These are phyloP conservation scores for Hyphodiscus sp. DNA, from an alignment of 2,329 filamentous ascomycete species.

Conservation along the genomic window DNA sequence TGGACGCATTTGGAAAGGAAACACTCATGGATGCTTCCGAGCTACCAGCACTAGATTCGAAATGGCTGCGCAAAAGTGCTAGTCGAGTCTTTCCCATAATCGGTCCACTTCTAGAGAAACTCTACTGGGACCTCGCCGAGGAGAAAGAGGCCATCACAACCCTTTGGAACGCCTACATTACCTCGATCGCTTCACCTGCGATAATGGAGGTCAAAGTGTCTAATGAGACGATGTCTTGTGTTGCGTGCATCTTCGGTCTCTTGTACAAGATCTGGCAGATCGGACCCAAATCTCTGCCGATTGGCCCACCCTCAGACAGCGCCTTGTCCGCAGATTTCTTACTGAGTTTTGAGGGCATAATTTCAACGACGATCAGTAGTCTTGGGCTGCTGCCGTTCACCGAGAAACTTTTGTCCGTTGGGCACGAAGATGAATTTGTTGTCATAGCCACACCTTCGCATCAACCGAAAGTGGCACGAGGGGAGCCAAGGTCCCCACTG, in stretches of 20 bases:
- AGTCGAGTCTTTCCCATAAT: slow-evolving; percentile 57
- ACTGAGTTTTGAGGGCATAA: slow-evolving; percentile 44
- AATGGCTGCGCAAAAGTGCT: slow-evolving; percentile 76
- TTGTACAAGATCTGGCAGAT: slow-evolving; percentile 63
- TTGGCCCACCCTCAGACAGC: slow-evolving; percentile 7
- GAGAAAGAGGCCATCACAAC: slow-evolving; percentile 47
- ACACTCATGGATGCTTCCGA: slow-evolving; percentile 50
- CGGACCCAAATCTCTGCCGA: slow-evolving; percentile 34
- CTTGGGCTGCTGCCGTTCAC: slow-evolving; percentile 57
- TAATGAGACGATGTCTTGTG: slow-evolving; percentile 71
- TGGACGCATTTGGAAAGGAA: slow-evolving; percentile 43
- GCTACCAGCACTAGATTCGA: slow-evolving; percentile 74
- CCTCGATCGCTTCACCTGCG: slow-evolving; percentile 59
- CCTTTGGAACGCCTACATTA: slow-evolving; percentile 57
- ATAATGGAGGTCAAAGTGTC: slow-evolving; percentile 87
- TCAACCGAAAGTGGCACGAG: slow-evolving; percentile 43
- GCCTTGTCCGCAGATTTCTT: slow-evolving; percentile 49
- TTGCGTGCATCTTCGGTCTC: slow-evolving; percentile 64
- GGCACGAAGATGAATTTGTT: slow-evolving; percentile 49
- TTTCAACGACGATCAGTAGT: slow-evolving; percentile 42
- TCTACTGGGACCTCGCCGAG: slow-evolving; percentile 56
- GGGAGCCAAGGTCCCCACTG: slow-evolving; percentile 51
- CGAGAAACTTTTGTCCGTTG: slow-evolving; percentile 50
- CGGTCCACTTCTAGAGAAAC: slow-evolving; percentile 51
- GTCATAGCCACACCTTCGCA: slow-evolving; percentile 60